Evolutionary conservation across 2,329 filamentous ascomycete species (phyloP).

Genomic region (Cordyceps sp.): DNA sequence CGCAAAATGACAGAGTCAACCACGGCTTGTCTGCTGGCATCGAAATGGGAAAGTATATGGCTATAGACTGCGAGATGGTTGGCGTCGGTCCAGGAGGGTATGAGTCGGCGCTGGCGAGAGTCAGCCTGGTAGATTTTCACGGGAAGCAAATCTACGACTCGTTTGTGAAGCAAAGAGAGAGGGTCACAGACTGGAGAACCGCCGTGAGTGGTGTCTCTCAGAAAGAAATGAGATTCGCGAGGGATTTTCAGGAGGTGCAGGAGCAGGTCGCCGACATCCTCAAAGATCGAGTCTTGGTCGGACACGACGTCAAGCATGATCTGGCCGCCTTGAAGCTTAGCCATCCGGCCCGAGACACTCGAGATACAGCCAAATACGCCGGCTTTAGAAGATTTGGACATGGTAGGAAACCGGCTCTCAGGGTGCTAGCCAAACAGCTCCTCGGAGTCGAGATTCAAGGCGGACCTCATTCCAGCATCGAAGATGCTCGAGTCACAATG

Average conservation of each 20-base stretch:
- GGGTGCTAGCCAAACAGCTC: conserved; percentile 37
- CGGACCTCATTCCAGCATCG: conserved; percentile 47
- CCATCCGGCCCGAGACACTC: conserved; percentile 61
- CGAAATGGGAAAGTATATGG: conserved; percentile 75
- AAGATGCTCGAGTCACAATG: conserved; percentile 85
- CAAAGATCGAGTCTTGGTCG: conserved; percentile 56
- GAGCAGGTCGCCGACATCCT: conserved; percentile 52
- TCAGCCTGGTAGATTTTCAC: conserved; percentile 87
- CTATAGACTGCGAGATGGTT: conserved; percentile 97
- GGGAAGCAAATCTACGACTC: conserved; percentile 88
- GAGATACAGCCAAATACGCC: conserved; percentile 69
- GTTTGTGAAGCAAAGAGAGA: conserved; percentile 63
- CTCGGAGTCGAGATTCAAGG: conserved; percentile 45
- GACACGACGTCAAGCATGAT: conserved; percentile 70
- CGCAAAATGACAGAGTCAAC: conserved; percentile 38
- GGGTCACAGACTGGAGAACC: conserved; percentile 82
- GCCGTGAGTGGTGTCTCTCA: conserved; percentile 67
- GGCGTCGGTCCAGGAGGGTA: conserved; percentile 58
- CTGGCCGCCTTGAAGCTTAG: conserved; percentile 60
- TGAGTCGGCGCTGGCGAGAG: conserved; percentile 65
- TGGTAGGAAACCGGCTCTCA: conserved; percentile 53
- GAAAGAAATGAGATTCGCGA: conserved; percentile 51
- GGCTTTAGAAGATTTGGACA: conserved; percentile 54
- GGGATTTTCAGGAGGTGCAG: conserved; percentile 65
- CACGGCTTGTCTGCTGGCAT: conserved; percentile 43